Evolutionary conservation across 352 stramenopile species (phyloP), one percentile per base, ranked within the genome.

Genomic region (Phytopythium chamaehyphon): DNA sequence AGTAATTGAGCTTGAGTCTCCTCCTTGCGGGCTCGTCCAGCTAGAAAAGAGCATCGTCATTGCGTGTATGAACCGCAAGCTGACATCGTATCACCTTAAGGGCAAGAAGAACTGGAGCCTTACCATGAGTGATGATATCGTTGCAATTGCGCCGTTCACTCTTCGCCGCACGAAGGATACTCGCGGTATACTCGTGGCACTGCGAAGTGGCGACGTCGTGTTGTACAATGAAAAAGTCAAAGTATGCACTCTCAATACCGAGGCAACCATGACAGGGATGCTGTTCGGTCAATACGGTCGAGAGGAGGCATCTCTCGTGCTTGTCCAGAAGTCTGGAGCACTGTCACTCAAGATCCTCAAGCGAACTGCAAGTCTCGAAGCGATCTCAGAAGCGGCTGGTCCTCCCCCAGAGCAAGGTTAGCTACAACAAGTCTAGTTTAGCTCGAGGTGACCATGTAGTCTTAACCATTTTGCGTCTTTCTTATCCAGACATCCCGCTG

Each of bases 21-120:
- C 80, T 18, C 68, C 83, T 0, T 91, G 83, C 40, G 85, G 75
- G 0, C 59, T 96, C 4, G 56, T 93, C 2, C 77, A 91, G 48
- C 60, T 91, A 24, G 86, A 93, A 37, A 90, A 90, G 38, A 90
- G 78, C 57, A 89, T 93, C 40, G 69, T 95, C 19, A 86, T 96
- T 40, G 89, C 86, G 6, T 93, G 81, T 16, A 91, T 93, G 70
- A 93, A 95, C 54, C 68, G 82, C 16, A 93, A 83, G 26, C 59
- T 97, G 21, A 79, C 84, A 39, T 95, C 84, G 14, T 97, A 87
- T 50, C 84, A 95, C 50, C 67, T 96, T 42, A 96, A 96, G 52
- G 88, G 89, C 21, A 92, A 94, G 48, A 95, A 95, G 62, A 94
- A 96, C 69, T 96, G 84, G 86, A 93, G 77, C 22, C 40, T 96